Evolutionary conservation across 768 basidiomycete species (phyloP), one percentile per base, ranked within the genome.

Genomic region (Amylocystis lapponica): DNA sequence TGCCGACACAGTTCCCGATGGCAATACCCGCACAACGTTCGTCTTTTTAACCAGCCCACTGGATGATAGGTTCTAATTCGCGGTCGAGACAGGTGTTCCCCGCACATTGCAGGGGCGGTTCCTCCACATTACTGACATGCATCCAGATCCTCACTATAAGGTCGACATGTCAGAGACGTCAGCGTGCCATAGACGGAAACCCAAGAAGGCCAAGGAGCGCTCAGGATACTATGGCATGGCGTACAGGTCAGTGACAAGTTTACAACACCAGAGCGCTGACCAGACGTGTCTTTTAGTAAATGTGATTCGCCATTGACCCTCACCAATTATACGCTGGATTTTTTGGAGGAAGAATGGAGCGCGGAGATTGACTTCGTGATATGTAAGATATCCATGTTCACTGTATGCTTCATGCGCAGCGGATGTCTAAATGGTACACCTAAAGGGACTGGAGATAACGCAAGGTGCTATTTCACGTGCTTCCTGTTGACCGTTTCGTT

Each of bases 291-390:
- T n/a, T 13, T 14, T 54, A 86, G 83, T 34, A 78, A 82, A 16
- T 92, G 92, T 54, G 92, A 96, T 62, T 76, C 91, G 13, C 89
- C 92, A 0, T 66, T 88, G 34, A 64, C 68, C 11, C 74, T 94
- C n/a, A 79, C 84, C 25, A 86, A 96, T 60, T 71, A 76, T 29
- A 91, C 91, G 9, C 73, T 96, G 39, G 83, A 92, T 50, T 88
- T 73, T 66, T 62, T 94, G 42, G 81, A 82, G 39, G 71, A 79
- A 51, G 74, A 87, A 48, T 93, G 88, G 89, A 76, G 81, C 31
- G 70, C 77, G 46, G 80, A 93, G 53, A 75, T 96, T 29, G 92
- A 96, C 58, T 96, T 94, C 59, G 89, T 96, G 25, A 71, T 96
- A 27, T 93, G 87, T 86, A 56, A 53, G 75, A 35, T 38, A 27